Evolutionary conservation across 192 early-diverging fungal species (phyloP).

Genomic region (Podila horticola): DNA sequence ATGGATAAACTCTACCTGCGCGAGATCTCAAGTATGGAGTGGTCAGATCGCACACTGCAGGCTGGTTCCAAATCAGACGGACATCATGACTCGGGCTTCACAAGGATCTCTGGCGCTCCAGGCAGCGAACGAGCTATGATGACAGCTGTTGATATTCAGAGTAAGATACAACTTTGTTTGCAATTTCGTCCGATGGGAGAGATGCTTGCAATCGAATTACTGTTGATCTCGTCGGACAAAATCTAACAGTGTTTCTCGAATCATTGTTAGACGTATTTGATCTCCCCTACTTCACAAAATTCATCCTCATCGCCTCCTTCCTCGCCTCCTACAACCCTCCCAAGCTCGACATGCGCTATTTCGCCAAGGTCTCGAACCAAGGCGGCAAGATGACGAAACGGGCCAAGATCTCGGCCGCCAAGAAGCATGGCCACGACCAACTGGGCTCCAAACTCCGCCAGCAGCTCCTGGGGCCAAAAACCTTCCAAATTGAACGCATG

Average conservation of each 20-base stretch:
- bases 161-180: slow-evolving; percentile 1
- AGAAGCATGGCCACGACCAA: slow-evolving; percentile 37
- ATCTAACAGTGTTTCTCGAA: neutral
- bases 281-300: slow-evolving; percentile 91
- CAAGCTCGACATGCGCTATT: slow-evolving; percentile 85
- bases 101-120: slow-evolving; percentile 2
- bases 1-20: slow-evolving; percentile 89
- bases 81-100: neutral
- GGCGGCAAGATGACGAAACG: slow-evolving; percentile 58
- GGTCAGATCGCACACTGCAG: slow-evolving; percentile 61
- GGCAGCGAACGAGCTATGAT: slow-evolving; percentile 35
- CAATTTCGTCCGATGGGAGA: neutral
- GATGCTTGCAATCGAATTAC: no score
- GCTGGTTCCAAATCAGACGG: slow-evolving; percentile 21
- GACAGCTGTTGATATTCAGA: slow-evolving; percentile 34
- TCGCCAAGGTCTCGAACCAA: slow-evolving; percentile 70
- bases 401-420: slow-evolving; percentile 40
- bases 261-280: slow-evolving; percentile 64
- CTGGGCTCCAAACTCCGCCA: slow-evolving; percentile 68
- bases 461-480: slow-evolving; percentile 90
- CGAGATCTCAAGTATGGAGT: slow-evolving; percentile 91
- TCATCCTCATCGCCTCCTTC: slow-evolving; percentile 88
- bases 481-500: slow-evolving; percentile 96
- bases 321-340: slow-evolving; percentile 96
- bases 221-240: neutral